A percentile compares a stretch with the other conserved stretches of the same genome.
Conservation (phyloP, 805 yeast species). For the Schwanniomyces polymorphus region DNA sequence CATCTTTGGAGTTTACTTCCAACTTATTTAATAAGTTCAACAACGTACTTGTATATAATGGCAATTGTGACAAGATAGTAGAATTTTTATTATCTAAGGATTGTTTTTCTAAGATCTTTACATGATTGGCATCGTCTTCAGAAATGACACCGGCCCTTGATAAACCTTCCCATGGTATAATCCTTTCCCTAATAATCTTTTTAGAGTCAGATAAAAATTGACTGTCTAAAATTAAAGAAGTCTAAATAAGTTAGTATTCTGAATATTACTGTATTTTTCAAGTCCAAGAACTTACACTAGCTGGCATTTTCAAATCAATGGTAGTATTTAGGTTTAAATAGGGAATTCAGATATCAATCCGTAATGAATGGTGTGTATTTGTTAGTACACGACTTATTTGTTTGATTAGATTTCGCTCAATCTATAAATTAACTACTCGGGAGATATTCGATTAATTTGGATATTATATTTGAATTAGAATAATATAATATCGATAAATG, state of each 20-base stretch:
- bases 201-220: constrained; percentile 64
- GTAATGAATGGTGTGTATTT: background rate
- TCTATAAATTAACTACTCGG: too few relatives aligned
- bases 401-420: background rate
- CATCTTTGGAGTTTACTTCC: constrained; percentile 50
- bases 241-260: background rate
- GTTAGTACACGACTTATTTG: background rate
- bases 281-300: background rate
- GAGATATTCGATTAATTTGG: too few relatives aligned
- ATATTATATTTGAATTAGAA: background rate
- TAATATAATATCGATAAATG: background rate
- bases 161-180: constrained; percentile 91
- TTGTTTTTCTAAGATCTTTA: constrained; percentile 54
- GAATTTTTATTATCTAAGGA: constrained; percentile 40
- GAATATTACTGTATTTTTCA: background rate
- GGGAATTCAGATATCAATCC: background rate
- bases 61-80: constrained; percentile 44
- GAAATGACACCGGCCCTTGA: constrained; percentile 70
- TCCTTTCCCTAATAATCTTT: constrained; percentile 69
- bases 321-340: background rate
- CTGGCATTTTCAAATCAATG: background rate
- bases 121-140: constrained; percentile 63
- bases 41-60: constrained; percentile 54
- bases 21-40: constrained; percentile 53
- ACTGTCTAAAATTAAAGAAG: constrained; percentile 54